Evolutionary conservation across 1,284 basidiomycete species (phyloP).

Genomic region (Ceratobasidium sp.): DNA sequence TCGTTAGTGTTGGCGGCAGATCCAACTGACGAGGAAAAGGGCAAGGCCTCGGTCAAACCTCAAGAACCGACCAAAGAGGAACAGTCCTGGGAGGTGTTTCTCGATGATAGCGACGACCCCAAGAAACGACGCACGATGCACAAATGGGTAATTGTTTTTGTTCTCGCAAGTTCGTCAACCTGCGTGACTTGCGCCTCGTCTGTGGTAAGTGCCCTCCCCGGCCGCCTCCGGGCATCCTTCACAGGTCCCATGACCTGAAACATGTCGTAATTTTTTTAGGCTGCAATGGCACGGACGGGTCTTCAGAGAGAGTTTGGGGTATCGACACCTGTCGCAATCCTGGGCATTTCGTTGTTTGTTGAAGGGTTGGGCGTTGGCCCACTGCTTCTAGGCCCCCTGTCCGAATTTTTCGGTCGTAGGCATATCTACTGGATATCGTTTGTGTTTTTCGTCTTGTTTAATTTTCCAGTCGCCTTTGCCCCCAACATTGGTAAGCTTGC

Average conservation of each 20-base stretch:
- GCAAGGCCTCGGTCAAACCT: neutral
- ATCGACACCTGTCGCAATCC: constrained; percentile 65
- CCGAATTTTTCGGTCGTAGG: constrained; percentile 53
- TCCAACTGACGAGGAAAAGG: constrained; percentile 13
- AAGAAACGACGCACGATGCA: constrained; percentile 54
- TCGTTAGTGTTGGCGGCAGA: neutral
- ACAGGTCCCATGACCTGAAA: constrained; percentile 29
- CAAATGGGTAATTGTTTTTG: constrained; percentile 65
- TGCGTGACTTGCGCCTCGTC: constrained; percentile 77
- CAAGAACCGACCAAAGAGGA: constrained; percentile 6
- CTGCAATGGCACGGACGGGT: constrained; percentile 68
- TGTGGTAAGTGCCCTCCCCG: constrained; percentile 56
- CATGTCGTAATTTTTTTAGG: constrained; percentile 50
- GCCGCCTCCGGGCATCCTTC: neutral
- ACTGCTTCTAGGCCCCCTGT: constrained; percentile 47
- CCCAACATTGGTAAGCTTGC: constrained; percentile 59
- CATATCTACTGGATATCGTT: constrained; percentile 61
- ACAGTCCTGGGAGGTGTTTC: constrained; percentile 34
- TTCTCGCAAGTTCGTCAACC: constrained; percentile 61
- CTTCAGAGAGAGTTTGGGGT: constrained; percentile 66
- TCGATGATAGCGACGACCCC: constrained; percentile 55
- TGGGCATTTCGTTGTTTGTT: constrained; percentile 57
- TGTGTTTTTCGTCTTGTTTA: constrained; percentile 58
- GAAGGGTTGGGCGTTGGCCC: constrained; percentile 49
- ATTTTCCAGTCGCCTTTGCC: constrained; percentile 72